Evolutionary conservation across 2,329 filamentous ascomycete genomes (phyloP), one percentile per base, ranked within the genome.

Genomic region (Epichloe brachyelytri): DNA sequence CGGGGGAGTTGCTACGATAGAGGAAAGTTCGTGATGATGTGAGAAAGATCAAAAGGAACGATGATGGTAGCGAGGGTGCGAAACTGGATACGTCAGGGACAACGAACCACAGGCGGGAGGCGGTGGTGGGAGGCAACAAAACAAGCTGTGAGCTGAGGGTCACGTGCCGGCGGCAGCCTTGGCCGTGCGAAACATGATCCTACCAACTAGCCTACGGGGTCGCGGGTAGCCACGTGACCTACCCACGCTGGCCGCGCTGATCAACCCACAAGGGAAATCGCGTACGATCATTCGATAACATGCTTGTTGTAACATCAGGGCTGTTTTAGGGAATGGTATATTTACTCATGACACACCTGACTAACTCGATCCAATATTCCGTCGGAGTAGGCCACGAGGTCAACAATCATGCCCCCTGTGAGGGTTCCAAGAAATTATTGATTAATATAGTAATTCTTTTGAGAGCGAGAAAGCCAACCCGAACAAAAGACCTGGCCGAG

Each of bases 21-120:
- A 52, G 51, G 45, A 53, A 54, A 49, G 44, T 36, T 39, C 57
- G 52, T 60, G 63, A 59, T 61, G 64, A 57, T 59, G 58, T 55
- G 54, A 50, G 53, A 30, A 53, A 53, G 48, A 45, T 51, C 59
- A 54, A 59, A 60, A 62, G 62, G 60, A 56, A 54, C 51, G 55
- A 49, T 34, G 17, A 12, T 54, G 54, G 53, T 47, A 55, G 53
- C 47, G 52, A 52, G 48, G 40, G 40, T 48, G 50, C 43, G 62
- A 59, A 56, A 59, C 56, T 55, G 54, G 58, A 58, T 66, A 65
- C 63, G 64, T 67, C 63, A 68, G 64, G 60, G 55, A 66, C 56
- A 56, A 58, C 51, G 55, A 59, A 59, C 17, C 20, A 19, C 34
- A 39, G 43, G 36, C 44, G n/a, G 30, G 37, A 53, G 48, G 56